phyloP scores from a whole-genome alignment of 768 basidiomycete genomes.

The Suillus sp. region DNA sequence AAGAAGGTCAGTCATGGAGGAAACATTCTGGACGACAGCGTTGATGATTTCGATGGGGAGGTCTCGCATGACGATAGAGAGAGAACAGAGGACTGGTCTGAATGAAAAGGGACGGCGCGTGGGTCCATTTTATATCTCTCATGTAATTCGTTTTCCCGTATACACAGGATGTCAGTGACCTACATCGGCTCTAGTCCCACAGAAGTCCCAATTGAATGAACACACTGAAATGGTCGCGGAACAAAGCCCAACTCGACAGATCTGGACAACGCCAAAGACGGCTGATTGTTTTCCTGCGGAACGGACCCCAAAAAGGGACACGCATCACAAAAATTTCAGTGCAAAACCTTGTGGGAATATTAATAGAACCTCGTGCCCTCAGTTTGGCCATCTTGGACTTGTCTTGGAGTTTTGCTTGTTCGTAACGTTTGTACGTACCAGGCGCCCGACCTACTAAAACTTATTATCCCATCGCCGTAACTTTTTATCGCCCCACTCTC shows the following conservation, averaged over 20 bases:
- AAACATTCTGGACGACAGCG: conserved; percentile 26
- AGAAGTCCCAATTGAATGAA: not conserved
- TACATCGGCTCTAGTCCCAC: not conserved
- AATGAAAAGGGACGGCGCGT: no score
- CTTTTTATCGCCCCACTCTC: no score
- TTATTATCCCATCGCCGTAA: no score
- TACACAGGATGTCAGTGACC: not conserved
- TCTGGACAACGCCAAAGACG: not conserved
- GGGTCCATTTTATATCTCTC: not conserved
- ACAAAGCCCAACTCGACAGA: not conserved
- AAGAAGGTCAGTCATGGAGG: conserved; percentile 30
- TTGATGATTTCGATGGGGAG: conserved; percentile 32
- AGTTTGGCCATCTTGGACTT: no score
- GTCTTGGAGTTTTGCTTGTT: no score
- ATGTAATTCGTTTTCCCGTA: conserved; percentile 1
- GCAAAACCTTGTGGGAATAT: no score
- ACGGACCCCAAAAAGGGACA: no score
- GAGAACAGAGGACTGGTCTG: not conserved
- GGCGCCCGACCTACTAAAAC: no score
- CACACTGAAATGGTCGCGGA: not conserved
- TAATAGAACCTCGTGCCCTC: no score
- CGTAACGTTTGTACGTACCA: no score
- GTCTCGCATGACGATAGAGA: conserved; percentile 23
- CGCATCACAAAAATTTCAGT: no score
- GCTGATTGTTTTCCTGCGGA: not conserved